Conservation (phyloP, 2,329 filamentous ascomycete species). For the Diaporthe aspalathi region DNA sequence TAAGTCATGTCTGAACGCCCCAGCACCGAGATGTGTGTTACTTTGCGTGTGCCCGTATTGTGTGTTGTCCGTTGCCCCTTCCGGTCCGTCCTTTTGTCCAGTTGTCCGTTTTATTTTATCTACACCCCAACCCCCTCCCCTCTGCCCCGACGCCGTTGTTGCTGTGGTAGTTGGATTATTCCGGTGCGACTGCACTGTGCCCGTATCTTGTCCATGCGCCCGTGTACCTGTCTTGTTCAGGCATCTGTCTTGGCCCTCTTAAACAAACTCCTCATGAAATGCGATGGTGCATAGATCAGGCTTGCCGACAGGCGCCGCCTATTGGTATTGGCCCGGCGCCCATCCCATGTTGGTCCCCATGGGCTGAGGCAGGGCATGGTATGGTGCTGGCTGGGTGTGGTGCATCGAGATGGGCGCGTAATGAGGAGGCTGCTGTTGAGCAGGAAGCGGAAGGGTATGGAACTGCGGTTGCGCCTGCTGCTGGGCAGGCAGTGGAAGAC, state of each 20-base stretch:
- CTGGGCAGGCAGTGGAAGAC: conserved; percentile 20
- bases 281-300: neutral
- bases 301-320: neutral
- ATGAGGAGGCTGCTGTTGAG: conserved; percentile 25
- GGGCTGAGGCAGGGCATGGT: conserved; percentile 35
- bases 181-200: conserved; percentile 2
- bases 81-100: conserved; percentile 19
- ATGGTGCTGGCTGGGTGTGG: conserved; percentile 27
- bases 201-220: conserved; percentile 13
- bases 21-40: conserved; percentile 13
- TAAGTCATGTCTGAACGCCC: conserved; percentile 23
- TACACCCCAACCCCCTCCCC: no score
- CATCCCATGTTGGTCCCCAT: conserved; percentile 35
- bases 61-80: neutral
- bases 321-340: conserved; percentile 33
- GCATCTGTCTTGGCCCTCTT: neutral
- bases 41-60: neutral
- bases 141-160: conserved; percentile 6
- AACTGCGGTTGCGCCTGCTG: conserved; percentile 27
- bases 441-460: conserved; percentile 28
- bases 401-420: conserved; percentile 26
- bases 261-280: conserved; percentile 14
- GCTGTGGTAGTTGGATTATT: conserved; percentile 2
- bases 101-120: conserved; percentile 20
- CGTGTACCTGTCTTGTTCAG: conserved; percentile 14